Percentiles rank a stretch among this genome's conserved stretches.
Evolutionary conservation across 805 yeast species (phyloP).

Genomic region (Wickerhamiella azymoides): DNA sequence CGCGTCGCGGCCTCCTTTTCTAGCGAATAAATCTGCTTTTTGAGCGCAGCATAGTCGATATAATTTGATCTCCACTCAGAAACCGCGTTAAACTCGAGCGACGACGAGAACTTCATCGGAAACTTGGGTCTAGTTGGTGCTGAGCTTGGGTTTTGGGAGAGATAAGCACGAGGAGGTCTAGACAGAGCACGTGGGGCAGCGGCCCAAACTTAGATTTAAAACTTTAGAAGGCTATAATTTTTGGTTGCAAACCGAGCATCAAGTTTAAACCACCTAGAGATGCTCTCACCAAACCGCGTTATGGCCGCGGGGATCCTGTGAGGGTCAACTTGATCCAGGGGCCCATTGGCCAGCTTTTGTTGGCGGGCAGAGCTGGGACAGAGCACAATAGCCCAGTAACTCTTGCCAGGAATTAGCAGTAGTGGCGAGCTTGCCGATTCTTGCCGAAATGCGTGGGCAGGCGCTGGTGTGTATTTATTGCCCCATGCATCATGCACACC

Average conservation of each 20-base stretch:
- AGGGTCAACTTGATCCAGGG: constrained; percentile 9
- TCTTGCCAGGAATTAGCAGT: too few species aligned
- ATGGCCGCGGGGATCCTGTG: constrained; percentile 16
- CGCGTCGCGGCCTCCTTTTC: constrained; percentile 41
- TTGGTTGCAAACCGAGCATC: constrained; percentile 12
- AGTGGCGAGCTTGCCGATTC: too few species aligned
- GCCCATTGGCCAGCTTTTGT: constrained; percentile 16
- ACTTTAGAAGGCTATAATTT: not conserved
- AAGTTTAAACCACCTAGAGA: constrained; percentile 18
- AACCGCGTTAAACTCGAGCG: constrained; percentile 91
- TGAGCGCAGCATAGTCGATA: constrained; percentile 76
- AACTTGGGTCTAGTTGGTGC: too few species aligned
- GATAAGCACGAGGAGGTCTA: not conserved
- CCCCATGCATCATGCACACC: not conserved
- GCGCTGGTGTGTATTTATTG: not conserved
- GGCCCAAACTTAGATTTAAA: too few species aligned
- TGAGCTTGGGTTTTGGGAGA: not conserved
- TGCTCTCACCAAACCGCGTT: constrained; percentile 15
- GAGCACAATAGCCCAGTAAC: too few species aligned
- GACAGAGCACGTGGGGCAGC: too few species aligned
- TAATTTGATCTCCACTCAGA: constrained; percentile 96
- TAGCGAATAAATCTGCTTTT: constrained; percentile 67
- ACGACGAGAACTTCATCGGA: constrained; percentile 84
- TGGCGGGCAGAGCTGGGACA: too few species aligned
- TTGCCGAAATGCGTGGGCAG: not conserved